Percentiles rank a stretch among this genome's conserved stretches.
Conservation (phyloP, 805 yeast genomes). For the Tetrapisispora phaffii region DNA sequence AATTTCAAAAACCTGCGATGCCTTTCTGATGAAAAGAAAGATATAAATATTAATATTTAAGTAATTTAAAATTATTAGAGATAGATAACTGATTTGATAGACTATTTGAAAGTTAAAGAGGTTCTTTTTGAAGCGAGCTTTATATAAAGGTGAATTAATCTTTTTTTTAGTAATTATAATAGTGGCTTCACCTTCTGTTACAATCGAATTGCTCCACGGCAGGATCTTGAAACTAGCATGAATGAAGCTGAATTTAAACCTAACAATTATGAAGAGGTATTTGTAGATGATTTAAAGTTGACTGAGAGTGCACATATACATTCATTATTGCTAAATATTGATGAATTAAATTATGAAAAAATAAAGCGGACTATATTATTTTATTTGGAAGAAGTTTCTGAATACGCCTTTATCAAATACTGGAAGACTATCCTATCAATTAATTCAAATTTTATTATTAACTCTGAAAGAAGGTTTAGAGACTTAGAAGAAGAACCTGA, state of each 20-base stretch:
- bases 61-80: too few species aligned
- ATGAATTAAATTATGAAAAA: neutral
- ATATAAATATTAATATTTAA: too few species aligned
- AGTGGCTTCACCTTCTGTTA: neutral
- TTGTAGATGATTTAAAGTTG: neutral
- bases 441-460: neutral
- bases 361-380: neutral
- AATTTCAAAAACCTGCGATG: too few species aligned
- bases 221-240: neutral
- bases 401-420: neutral
- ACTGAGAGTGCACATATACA: neutral
- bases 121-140: too few species aligned
- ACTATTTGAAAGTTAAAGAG: too few species aligned
- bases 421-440: constrained; percentile 1
- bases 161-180: too few species aligned
- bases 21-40: too few species aligned
- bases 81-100: too few species aligned
- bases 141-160: neutral
- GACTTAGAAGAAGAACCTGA: neutral
- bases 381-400: neutral
- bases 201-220: neutral
- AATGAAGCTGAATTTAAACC: neutral
- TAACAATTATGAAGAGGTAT: neutral
- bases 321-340: neutral
- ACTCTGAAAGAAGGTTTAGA: neutral